Evolutionary conservation across 2,329 filamentous ascomycete genomes (phyloP).

Genomic region (Sphaerostilbella broomeana): DNA sequence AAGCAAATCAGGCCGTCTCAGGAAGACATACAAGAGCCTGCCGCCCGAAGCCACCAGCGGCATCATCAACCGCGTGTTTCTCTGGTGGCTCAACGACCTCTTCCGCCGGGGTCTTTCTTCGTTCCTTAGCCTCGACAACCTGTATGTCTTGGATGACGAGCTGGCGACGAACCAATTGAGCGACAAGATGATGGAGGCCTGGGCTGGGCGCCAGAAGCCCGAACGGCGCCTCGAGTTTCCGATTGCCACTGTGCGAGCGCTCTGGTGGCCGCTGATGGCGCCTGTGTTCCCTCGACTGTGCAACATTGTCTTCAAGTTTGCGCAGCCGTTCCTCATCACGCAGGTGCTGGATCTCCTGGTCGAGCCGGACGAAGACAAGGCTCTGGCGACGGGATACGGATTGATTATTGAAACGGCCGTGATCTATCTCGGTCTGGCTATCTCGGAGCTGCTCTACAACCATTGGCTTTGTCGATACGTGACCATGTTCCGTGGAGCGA

Average conservation of each 20-base stretch:
- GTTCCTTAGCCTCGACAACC: conserved; percentile 12
- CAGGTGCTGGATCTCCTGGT: conserved; percentile 5
- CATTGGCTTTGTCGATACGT: conserved; percentile 17
- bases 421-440: conserved; percentile 18
- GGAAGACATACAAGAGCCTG: conserved; percentile 15
- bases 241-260: conserved; percentile 2
- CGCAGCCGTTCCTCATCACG: conserved; percentile 25
- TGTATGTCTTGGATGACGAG: conserved; percentile 13
- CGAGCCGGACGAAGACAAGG: not conserved
- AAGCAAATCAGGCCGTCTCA: conserved; percentile 22
- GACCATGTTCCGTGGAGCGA: conserved; percentile 19
- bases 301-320: conserved; percentile 23
- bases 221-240: conserved; percentile 12
- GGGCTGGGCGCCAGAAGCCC: conserved; percentile 7
- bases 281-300: conserved; percentile 21
- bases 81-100: conserved; percentile 29
- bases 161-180: conserved; percentile 10
- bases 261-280: conserved; percentile 13
- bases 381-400: conserved; percentile 8
- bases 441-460: conserved; percentile 14
- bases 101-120: conserved; percentile 20
- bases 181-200: conserved; percentile 10
- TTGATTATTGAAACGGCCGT: conserved; percentile 17
- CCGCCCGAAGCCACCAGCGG: conserved; percentile 28
- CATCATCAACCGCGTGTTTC: conserved; percentile 26